Percentiles rank a stretch among this genome's conserved stretches.
These are phyloP conservation scores for Metarhizium robertsii DNA, from an alignment of 2,329 filamentous ascomycete species.

Conservation along the genomic window DNA sequence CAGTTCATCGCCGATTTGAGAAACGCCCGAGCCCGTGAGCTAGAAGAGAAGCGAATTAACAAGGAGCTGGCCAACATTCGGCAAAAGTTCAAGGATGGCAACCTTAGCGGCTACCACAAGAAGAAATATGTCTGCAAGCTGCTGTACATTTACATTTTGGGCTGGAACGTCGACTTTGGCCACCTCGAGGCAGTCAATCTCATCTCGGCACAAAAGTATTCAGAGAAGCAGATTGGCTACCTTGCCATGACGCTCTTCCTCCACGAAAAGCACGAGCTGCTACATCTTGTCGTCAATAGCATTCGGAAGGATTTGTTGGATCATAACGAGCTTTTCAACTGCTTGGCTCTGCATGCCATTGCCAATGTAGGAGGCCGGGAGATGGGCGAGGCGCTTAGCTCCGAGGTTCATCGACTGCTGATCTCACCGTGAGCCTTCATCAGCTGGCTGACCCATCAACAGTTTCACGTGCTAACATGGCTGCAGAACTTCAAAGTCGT, in stretches of 20 bases:
- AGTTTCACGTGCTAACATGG: not conserved
- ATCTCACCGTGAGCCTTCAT: constrained; percentile 67
- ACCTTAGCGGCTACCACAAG: constrained; percentile 91
- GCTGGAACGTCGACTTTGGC: constrained; percentile 98
- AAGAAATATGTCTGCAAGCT: constrained; percentile 99
- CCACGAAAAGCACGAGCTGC: constrained; percentile 91
- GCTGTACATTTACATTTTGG: constrained; percentile 96
- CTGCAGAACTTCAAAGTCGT: constrained; percentile 67
- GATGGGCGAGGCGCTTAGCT: constrained; percentile 89
- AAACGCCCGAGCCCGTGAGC: constrained; percentile 86
- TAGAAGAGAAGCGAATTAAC: constrained; percentile 99
- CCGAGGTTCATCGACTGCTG: constrained; percentile 83
- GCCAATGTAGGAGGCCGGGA: constrained; percentile 94
- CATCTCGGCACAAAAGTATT: constrained; percentile 94
- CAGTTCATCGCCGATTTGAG: constrained; percentile 97
- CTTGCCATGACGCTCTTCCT: constrained; percentile 94
- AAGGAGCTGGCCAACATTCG: constrained; percentile 98
- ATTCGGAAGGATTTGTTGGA: constrained; percentile 93
- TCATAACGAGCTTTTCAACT: constrained; percentile 96
- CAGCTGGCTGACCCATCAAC: not conserved
- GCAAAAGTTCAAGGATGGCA: constrained; percentile 96
- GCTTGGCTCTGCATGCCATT: constrained; percentile 90
- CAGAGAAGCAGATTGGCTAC: constrained; percentile 98
- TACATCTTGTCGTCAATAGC: constrained; percentile 96
- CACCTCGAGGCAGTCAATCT: constrained; percentile 97